Evolutionary conservation across 306 rosid genomes (phyloP), one percentile per base, ranked within the genome.

Genomic region (Spatholobus suberectus): DNA sequence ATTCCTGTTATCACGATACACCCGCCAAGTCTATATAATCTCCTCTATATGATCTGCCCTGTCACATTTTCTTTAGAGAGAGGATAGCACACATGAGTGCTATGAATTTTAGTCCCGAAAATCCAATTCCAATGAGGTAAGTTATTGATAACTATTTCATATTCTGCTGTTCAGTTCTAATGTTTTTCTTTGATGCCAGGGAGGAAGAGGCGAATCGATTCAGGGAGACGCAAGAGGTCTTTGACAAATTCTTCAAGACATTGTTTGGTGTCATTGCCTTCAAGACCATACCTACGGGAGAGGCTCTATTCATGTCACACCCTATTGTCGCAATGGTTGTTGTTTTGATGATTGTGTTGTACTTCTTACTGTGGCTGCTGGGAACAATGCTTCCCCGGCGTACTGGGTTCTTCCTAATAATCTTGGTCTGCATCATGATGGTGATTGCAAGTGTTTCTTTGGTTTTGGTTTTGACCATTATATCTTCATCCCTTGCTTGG

Each of bases 281-380:
- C 15, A 84, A 72, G 80, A 2, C 1, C 0, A 63, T 62, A 20
- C 8, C 7, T 18, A 1, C 0, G 1, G 80, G 87, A 4, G 41
- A 63, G 34, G 44, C 57, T 51, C 41, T 63, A 0, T 52, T 78
- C 51, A 6, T 0, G 1, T 3, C 47, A 0, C 83, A 51, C 73
- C 75, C 70, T 18, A 71, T 2, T 27, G 2, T 62, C 15, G 49
- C 18, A 29, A 18, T 1, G 8, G 17, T 13, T 38, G 5, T 62
- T 3, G 61, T 78, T 38, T 21, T 83, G n/a, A 11, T 38, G 37
- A 9, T 71, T 43, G 21, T 70, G 23, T n/a, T 83, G 4, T 49
- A 15, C 51, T 83, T 83, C 86, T 71, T 79, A 15, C 27, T 59
- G 0, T 26, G 70, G 52, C 10, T 83, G 37, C 15, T 71, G 1